Percentiles rank a stretch among this genome's conserved stretches.
phyloP scores from a whole-genome alignment of 179 eudicot species.

The Beta macrorhiza region DNA sequence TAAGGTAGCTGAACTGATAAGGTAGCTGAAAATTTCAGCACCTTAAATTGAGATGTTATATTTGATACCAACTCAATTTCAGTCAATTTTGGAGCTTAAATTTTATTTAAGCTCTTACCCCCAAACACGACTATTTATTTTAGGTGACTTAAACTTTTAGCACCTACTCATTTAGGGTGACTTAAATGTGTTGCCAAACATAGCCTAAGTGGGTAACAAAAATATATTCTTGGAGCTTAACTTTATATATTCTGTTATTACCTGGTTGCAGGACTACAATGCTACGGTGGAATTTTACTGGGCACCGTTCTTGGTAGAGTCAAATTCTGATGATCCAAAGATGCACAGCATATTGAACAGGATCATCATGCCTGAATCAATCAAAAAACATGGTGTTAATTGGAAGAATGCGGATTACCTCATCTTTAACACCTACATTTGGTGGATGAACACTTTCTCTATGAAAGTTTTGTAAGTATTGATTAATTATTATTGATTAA shows the following conservation, averaged over 20 bases:
- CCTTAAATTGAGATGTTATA: no score
- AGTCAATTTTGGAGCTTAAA: no score
- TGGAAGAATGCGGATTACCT: slow-evolving; percentile 83
- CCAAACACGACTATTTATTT: no score
- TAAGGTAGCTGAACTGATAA: no score
- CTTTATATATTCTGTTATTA: neutral
- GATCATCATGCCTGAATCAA: slow-evolving; percentile 83
- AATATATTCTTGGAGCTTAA: no score
- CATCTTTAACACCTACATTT: slow-evolving; percentile 84
- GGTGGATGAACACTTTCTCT: slow-evolving; percentile 94
- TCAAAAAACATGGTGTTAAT: slow-evolving; percentile 61
- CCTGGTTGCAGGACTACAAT: slow-evolving; percentile 63
- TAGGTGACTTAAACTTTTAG: no score
- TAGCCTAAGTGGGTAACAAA: neutral
- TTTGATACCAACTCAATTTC: no score
- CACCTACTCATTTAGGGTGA: no score
- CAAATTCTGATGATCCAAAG: slow-evolving; percentile 88
- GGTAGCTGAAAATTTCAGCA: no score
- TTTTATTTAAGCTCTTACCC: no score
- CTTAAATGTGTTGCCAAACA: no score
- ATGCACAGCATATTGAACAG: slow-evolving; percentile 83
- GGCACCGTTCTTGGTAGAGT: slow-evolving; percentile 94
- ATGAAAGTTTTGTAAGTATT: slow-evolving; percentile 83
- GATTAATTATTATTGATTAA: neutral
- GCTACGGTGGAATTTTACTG: slow-evolving; percentile 93